A percentile compares a stretch with the other conserved stretches of the same genome.
Conservation (phyloP, 371 early-diverging fungal species). For the Dinochytrium kinnereticum region DNA sequence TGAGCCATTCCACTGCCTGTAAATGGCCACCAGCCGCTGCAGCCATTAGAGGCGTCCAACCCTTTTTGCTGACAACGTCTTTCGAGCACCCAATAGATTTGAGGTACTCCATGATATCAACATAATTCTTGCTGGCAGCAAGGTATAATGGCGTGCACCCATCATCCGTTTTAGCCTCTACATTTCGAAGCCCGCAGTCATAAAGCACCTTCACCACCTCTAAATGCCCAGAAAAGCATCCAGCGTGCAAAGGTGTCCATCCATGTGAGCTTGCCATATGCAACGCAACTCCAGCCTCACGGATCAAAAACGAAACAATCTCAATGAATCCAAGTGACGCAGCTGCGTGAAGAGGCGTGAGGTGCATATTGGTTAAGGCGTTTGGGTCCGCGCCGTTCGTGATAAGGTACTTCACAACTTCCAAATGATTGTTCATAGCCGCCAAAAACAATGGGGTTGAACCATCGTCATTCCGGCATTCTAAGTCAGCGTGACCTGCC, state of each 20-base stretch:
- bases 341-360: conserved; percentile 4
- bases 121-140: conserved; percentile 11
- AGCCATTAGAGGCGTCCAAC: conserved; percentile 12
- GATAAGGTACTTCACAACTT: conserved; percentile 1
- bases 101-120: neutral
- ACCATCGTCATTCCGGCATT: conserved; percentile 13
- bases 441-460: neutral
- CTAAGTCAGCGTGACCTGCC: conserved; percentile 1
- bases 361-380: neutral
- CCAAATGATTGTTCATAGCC: conserved; percentile 14
- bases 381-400: neutral
- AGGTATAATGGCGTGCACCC: neutral
- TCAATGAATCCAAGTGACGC: conserved; percentile 7
- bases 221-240: neutral
- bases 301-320: neutral
- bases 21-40: neutral
- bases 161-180: neutral
- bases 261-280: neutral
- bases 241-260: conserved; percentile 10
- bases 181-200: neutral
- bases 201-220: neutral
- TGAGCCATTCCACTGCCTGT: conserved; percentile 6
- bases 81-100: neutral
- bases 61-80: neutral
- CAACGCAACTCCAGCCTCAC: neutral